Evolutionary conservation across 2,329 filamentous ascomycete species (phyloP).

Genomic region (Capronia americana): DNA sequence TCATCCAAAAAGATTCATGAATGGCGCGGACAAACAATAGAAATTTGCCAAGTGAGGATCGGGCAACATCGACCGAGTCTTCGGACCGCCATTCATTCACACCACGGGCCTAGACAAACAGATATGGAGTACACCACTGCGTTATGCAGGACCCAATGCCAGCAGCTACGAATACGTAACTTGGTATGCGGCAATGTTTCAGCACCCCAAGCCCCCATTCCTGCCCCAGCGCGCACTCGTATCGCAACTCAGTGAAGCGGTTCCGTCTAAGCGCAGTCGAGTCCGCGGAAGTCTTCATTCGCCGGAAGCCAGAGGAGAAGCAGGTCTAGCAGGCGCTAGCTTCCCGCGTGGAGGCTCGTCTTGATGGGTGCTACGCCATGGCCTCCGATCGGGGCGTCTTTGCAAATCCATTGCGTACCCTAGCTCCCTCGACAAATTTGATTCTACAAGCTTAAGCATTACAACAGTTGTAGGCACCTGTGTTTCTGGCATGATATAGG

Average conservation of each 20-base stretch:
- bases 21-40: constrained; percentile 1
- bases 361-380: background rate
- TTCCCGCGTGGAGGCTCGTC: background rate
- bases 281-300: constrained; percentile 6
- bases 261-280: constrained; percentile 7
- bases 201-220: background rate
- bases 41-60: constrained; percentile 15
- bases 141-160: background rate
- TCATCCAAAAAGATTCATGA: constrained; percentile 1
- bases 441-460: background rate
- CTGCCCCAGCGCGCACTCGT: background rate
- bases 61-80: background rate
- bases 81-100: background rate
- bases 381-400: background rate
- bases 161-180: background rate
- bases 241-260: constrained; percentile 6
- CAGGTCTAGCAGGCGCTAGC: background rate
- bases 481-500: background rate
- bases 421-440: background rate
- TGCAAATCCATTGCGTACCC: background rate
- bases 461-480: background rate
- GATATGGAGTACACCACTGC: background rate
- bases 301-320: background rate
- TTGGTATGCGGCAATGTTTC: background rate
- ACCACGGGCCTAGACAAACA: background rate